Percentiles rank a stretch among this genome's conserved stretches.
Evolutionary conservation across 139 green algal genomes (phyloP).

Genomic region (Eudorina sp.): DNA sequence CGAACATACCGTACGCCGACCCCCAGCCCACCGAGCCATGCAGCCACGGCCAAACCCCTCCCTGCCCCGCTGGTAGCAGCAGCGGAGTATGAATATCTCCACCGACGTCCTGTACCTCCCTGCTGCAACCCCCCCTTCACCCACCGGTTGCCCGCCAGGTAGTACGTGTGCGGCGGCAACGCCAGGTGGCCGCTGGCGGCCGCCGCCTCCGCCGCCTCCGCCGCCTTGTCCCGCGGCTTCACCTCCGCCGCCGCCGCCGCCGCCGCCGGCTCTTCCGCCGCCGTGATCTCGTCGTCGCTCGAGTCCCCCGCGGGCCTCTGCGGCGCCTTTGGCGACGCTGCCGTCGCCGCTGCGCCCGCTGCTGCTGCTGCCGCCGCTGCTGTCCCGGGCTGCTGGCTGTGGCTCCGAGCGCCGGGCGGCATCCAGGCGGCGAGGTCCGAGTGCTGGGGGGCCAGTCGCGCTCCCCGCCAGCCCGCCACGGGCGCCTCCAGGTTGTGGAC

Average conservation of each 20-base stretch:
- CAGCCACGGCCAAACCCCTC: too few relatives aligned
- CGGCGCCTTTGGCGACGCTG: too few relatives aligned
- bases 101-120: too few relatives aligned
- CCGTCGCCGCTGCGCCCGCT: not conserved
- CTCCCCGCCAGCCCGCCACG: conserved; percentile 17
- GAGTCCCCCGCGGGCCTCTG: not conserved
- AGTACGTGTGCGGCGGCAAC: conserved; percentile 65
- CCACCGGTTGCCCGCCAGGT: conserved; percentile 45
- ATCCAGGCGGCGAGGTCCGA: conserved; percentile 41
- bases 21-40: too few relatives aligned
- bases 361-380: not conserved
- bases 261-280: too few relatives aligned
- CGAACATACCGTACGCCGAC: too few relatives aligned
- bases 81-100: too few relatives aligned
- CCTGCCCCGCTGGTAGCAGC: too few relatives aligned
- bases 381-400: not conserved
- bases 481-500: conserved; percentile 34
- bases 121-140: too few relatives aligned
- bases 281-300: conserved; percentile 1
- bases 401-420: not conserved
- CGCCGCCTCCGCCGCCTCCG: not conserved
- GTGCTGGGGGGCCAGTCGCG: conserved; percentile 44
- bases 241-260: not conserved
- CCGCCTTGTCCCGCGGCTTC: not conserved
- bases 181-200: not conserved